Percentiles rank a stretch among this genome's conserved stretches.
phyloP scores from a whole-genome alignment of 2,329 filamentous ascomycete genomes.

The Nectriaceae sp. region DNA sequence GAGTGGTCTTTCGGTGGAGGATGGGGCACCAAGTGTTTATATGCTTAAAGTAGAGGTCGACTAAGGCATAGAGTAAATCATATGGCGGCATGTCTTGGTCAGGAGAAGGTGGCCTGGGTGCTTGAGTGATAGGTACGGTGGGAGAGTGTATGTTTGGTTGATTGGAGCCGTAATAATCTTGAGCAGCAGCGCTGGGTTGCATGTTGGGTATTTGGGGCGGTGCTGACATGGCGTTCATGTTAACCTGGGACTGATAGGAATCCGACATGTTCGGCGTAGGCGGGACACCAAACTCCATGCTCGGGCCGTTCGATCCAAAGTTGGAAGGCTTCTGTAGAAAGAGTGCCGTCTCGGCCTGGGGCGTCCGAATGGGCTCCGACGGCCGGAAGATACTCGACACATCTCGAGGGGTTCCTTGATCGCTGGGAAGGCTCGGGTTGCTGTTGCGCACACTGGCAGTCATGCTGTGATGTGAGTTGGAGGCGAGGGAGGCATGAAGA shows the following conservation, averaged over 20 bases:
- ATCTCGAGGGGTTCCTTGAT: constrained; percentile 58
- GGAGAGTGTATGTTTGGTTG: constrained; percentile 58
- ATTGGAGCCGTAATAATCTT: constrained; percentile 51
- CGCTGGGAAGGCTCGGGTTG: constrained; percentile 53
- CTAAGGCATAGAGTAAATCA: constrained; percentile 70
- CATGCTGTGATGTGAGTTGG: constrained; percentile 33
- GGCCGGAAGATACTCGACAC: constrained; percentile 48
- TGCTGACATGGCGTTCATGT: constrained; percentile 41
- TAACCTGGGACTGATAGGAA: constrained; percentile 48
- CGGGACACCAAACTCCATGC: constrained; percentile 52
- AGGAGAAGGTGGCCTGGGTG: constrained; percentile 24
- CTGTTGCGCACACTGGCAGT: constrained; percentile 50
- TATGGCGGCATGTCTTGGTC: constrained; percentile 75
- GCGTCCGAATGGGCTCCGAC: constrained; percentile 50
- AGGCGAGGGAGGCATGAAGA: constrained; percentile 56
- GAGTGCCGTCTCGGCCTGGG: constrained; percentile 59
- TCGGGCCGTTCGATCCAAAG: constrained; percentile 44
- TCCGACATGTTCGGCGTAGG: constrained; percentile 51
- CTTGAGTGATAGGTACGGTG: constrained; percentile 53
- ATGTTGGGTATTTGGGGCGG: constrained; percentile 37
- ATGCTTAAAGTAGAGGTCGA: constrained; percentile 78
- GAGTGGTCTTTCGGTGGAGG: constrained; percentile 78
- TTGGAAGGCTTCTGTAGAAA: constrained; percentile 62
- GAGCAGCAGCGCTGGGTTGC: constrained; percentile 43
- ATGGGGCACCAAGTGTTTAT: constrained; percentile 88